Evolutionary conservation across 805 yeast species (phyloP), one percentile per base, ranked within the genome.

Genomic region (Priceomyces haplophilus): DNA sequence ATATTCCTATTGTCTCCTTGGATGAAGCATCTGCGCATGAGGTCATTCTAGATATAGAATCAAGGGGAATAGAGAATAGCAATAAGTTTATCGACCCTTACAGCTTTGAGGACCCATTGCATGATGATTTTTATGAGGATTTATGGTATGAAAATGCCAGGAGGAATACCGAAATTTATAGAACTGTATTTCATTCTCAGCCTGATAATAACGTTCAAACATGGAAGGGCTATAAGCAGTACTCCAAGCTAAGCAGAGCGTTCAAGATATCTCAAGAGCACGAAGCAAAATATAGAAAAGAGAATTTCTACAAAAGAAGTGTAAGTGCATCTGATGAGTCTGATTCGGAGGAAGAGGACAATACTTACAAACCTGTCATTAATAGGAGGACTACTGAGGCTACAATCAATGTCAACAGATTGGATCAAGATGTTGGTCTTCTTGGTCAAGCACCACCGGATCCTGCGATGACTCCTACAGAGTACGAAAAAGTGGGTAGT

Each of bases 201-300:
- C 99, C 99, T 0, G 99, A 93, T 62, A 88, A 91, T 59, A 72
- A 79, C 5, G 98, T 91, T n/a, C 73, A 73, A 18, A 77, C 89
- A 0, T 93, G 99, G 99, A 77, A 77, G 43, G 96, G 88, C 43
- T 93, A 88, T 61, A 90, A 87, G 59, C 80, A 76, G 20, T 85
- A 73, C 58, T 74, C 80, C 45, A 79, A 76, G 46, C 62, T 85
- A 51, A 72, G 72, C 38, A 69, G 74, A 15, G 88, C 85, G 0
- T 88, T 88, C 56, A 47, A 48, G 25, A 45, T 63, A 23, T 60
- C 72, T 4, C 75, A 71, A 46, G 54, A 54, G 18, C 59, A 59
- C 32, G 75, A 67, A 31, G 64, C 69, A 0, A 62, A 56, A 32
- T 46, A 44, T 19, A 54, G 66, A 49, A 56, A 56, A 25, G 46